Base-by-base conservation (phyloP, 768 basidiomycete species). In the Mycena amicta region DNA sequence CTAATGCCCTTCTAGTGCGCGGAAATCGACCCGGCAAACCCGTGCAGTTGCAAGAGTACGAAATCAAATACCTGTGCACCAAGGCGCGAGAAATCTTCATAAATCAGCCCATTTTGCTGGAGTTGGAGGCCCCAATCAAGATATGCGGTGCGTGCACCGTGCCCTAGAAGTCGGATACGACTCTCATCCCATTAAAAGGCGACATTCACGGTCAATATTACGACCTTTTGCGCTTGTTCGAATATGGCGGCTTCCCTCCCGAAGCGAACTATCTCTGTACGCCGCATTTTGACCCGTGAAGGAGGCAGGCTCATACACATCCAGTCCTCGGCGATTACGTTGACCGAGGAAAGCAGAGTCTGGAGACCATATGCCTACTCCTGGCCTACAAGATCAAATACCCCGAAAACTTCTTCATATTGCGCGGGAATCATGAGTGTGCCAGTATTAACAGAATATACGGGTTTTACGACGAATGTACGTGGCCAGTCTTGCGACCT, bases 331-430 rank as follows among this genome's bases (percentile, higher is more conserved):
- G 96, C 63, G 96, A 99, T 78, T 99, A 99, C 72, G 96, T 99
- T 69, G 96, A 99, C 79, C 90, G 96, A 74, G 96, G 96, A 68
- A 99, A 99, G 76, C 96, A 99, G 75, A 93, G 91, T 47, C 84
- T 99, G 68, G 96, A 99, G 80, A 99, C 96, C 15, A 99, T 99
- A 74, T 98, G 96, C 73, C 87, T 99, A 41, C 84, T 99, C 58
- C 87, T 99, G 65, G 95, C 96, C 47, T 99, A 99, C 92, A 99
- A 99, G 86, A 97, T 97, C 84, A 99, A 98, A 84, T 99, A 98
- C 82, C 97, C 96, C 52, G 96, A 99, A 86, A 99, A 99, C 82
- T 99, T 99, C 81, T 99, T 99, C 82, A 95, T 99, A 74, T 85
- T 99, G 61, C 83, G 96, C 70, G 96, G 96, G 67, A 99, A 99